Evolutionary conservation across 306 rosid species (phyloP), one percentile per base, ranked within the genome.

Genomic region (Arachis stenosperma): DNA sequence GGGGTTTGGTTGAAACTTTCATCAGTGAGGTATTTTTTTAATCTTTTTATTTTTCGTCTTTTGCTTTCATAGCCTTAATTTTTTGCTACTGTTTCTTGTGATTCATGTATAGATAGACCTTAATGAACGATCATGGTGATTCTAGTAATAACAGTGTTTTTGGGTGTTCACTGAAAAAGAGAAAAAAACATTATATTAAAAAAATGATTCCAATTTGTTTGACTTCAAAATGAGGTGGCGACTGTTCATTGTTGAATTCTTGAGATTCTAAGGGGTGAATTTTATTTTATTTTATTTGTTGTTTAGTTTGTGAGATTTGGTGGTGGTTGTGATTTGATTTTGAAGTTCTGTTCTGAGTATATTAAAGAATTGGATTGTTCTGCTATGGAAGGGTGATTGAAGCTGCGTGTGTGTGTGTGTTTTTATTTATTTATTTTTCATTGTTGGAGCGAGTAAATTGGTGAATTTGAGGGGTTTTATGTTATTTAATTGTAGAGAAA

Each of bases 31-130:
- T 33, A 33, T 2, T 33, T 33, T 33, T 33, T 33, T 22, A 1
- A 22, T 22, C 81, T 82, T 69, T 63, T 76, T 75, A 69, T 77
- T 61, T 78, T 59, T 67, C 53, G 15, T 42, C 7, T 39, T 65
- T 50, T 37, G 76, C 48, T 65, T 58, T 33, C 37, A 11, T 73
- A 22, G 48, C 73, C 43, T 80, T 80, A 65, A 59, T 72, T 74
- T 61, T 33, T 33, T 56, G 82, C 53, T 61, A 70, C 61, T 65
- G 30, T 47, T n/a, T 53, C 30, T 10, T 52, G 27, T 17, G 57
- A 52, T 52, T 14, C 6, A n/a, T 0, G 3, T 52, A 17, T 52
- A 13, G 57, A 52, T 52, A n/a, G 6, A n/a, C 57, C 57, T 43
- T 69, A 61, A 11, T 57, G 33, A 51, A 40, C 37, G 14, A 29